Evolutionary conservation across 306 rosid genomes (phyloP).

Genomic region (Benincasa hispida): DNA sequence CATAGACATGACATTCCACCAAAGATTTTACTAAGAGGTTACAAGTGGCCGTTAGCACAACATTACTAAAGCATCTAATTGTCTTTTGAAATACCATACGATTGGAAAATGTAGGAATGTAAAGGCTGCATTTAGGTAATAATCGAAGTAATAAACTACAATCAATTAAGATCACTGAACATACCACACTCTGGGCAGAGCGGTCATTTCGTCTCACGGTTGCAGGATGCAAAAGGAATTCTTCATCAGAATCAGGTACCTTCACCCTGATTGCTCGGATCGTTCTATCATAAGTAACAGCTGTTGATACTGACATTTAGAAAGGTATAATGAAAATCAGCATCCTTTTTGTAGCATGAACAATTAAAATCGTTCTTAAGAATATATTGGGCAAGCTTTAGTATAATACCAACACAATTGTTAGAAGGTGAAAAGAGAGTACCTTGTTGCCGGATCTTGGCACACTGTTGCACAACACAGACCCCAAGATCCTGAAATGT

Average conservation of each 20-base stretch:
- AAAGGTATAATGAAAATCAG: background rate
- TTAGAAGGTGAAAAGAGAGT: constrained; percentile 10
- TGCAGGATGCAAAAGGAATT: constrained; percentile 90
- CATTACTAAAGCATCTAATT: background rate
- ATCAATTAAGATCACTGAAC: constrained; percentile 10
- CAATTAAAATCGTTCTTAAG: background rate
- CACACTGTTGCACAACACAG: constrained; percentile 93
- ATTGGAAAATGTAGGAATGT: background rate
- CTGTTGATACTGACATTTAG: constrained; percentile 59
- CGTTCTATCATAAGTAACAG: constrained; percentile 79
- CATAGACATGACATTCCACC: background rate
- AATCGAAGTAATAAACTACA: background rate
- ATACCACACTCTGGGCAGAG: constrained; percentile 97
- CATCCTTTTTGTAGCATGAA: background rate
- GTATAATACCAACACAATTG: background rate
- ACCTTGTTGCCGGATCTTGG: constrained; percentile 99
- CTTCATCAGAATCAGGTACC: constrained; percentile 87
- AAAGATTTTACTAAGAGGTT: background rate
- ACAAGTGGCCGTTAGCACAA: background rate
- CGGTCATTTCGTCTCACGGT: constrained; percentile 93
- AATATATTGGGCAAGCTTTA: background rate
- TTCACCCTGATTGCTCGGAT: constrained; percentile 81
- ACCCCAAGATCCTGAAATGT: constrained; percentile 81
- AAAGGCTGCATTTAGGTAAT: background rate
- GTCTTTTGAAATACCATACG: background rate